Evolutionary conservation across 768 basidiomycete species (phyloP), one percentile per base, ranked within the genome.

Genomic region (Boletus rufocinnamomeus): DNA sequence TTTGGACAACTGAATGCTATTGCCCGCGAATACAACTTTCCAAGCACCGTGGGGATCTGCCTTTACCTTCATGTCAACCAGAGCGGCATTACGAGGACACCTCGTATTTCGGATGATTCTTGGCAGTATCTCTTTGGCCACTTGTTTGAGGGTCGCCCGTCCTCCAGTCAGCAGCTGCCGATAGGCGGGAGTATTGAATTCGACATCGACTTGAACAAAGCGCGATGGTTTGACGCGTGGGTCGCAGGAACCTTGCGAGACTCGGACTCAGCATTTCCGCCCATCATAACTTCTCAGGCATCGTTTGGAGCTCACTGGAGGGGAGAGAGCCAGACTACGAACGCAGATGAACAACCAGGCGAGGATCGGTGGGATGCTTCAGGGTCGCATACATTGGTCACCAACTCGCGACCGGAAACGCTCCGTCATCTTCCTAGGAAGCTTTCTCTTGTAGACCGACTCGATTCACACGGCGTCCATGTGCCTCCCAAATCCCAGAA

Each of bases 101-200:
- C 91, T 27, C 83, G 91, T 21, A 82, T 93, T 52, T 86, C 89
- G 8, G 89, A 92, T 54, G 90, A 90, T 55, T 80, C 82, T 10
- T 94, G 92, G 92, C 80, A 80, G 52, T 73, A 84, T 34, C 76
- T 93, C 2, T 93, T 89, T 87, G 75, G 74, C 40, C 82, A 86
- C 67, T 74, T 84, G 59, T 79, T 84, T 44, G 82, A 86, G 34
- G 62, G 78, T 40, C 71, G 75, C 25, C 58, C 72, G 23, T 64
- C 72, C 21, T 56, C 70, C 4, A 61, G 76, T 58, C 69, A 71
- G 25, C 78, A 76, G 51, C 67, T 82, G 21, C 86, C 90, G 0
- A 86, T 95, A 56, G 79, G 83, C 45, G 94, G 91, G 6, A 85
- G 82, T 30, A 81, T 96, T 30, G 93, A 95, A 73, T 94, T 95